Evolutionary conservation across 352 stramenopile species (phyloP).

Genomic region (Pythium folliculosum): DNA sequence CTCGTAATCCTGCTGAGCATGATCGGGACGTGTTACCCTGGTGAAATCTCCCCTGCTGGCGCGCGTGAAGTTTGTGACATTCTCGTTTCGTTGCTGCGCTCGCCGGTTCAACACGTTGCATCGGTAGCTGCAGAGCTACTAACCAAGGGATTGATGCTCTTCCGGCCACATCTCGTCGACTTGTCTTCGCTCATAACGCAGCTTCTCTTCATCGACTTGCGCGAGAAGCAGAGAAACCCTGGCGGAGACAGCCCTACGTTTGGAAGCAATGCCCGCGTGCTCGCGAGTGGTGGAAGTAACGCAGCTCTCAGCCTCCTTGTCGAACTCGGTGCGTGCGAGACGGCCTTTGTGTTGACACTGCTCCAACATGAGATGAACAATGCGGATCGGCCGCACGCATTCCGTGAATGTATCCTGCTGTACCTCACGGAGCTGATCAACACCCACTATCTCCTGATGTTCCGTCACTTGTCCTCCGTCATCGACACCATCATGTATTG

Average conservation of each 20-base stretch:
- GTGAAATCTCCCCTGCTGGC: slow-evolving; percentile 71
- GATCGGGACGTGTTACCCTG: slow-evolving; percentile 85
- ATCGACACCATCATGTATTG: slow-evolving; percentile 88
- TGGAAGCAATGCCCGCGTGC: slow-evolving; percentile 46
- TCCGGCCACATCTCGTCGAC: slow-evolving; percentile 79
- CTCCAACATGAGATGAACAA: slow-evolving; percentile 87
- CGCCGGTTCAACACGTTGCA: slow-evolving; percentile 54
- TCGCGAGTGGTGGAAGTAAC: slow-evolving; percentile 63
- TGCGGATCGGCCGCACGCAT: slow-evolving; percentile 61
- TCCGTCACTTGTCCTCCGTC: slow-evolving; percentile 75
- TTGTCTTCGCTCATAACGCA: slow-evolving; percentile 76
- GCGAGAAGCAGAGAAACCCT: slow-evolving; percentile 60
- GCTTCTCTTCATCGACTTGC: slow-evolving; percentile 73
- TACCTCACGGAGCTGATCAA: slow-evolving; percentile 85
- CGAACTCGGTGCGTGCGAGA: slow-evolving; percentile 76
- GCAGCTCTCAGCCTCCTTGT: slow-evolving; percentile 77
- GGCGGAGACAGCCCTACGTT: slow-evolving; percentile 38
- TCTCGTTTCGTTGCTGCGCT: slow-evolving; percentile 61
- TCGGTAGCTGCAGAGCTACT: slow-evolving; percentile 76
- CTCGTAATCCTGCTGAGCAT: slow-evolving; percentile 82
- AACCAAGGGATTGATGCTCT: slow-evolving; percentile 84
- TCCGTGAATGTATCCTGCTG: slow-evolving; percentile 73
- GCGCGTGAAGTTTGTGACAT: slow-evolving; percentile 84
- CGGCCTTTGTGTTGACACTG: slow-evolving; percentile 71
- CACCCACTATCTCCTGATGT: slow-evolving; percentile 83